phyloP scores from a whole-genome alignment of 257 asterid species.

The Plantago major region DNA sequence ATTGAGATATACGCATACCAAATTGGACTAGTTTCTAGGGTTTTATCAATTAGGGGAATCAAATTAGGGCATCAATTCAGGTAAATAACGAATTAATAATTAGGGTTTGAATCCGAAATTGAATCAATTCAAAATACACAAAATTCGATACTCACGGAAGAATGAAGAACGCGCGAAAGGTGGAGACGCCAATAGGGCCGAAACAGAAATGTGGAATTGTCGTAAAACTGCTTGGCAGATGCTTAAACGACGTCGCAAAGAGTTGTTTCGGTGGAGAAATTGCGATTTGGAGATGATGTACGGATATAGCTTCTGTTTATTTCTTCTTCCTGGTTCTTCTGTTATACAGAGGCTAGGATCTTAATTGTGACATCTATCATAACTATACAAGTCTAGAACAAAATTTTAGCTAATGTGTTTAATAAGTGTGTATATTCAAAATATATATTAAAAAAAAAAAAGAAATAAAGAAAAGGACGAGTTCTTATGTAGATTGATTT shows the following conservation, averaged over 20 bases:
- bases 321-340: not conserved
- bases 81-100: constrained; percentile 18
- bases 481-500: too few species aligned
- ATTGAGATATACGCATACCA: constrained; percentile 9
- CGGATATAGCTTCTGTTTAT: not conserved
- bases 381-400: too few species aligned
- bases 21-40: constrained; percentile 28
- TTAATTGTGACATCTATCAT: too few species aligned
- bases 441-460: too few species aligned
- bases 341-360: too few species aligned
- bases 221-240: constrained; percentile 6
- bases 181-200: constrained; percentile 5
- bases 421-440: too few species aligned
- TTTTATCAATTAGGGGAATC: constrained; percentile 35
- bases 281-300: constrained; percentile 24
- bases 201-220: constrained; percentile 1
- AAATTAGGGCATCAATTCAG: constrained; percentile 20
- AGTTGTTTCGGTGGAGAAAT: constrained; percentile 24
- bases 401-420: too few species aligned
- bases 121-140: constrained; percentile 12
- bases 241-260: constrained; percentile 24
- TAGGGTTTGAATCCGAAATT: constrained; percentile 10
- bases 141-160: constrained; percentile 14
- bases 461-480: too few species aligned
- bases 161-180: constrained; percentile 8